Conservation (phyloP, 1,284 basidiomycete species). For the Austroboletus novae-zelandiae region DNA sequence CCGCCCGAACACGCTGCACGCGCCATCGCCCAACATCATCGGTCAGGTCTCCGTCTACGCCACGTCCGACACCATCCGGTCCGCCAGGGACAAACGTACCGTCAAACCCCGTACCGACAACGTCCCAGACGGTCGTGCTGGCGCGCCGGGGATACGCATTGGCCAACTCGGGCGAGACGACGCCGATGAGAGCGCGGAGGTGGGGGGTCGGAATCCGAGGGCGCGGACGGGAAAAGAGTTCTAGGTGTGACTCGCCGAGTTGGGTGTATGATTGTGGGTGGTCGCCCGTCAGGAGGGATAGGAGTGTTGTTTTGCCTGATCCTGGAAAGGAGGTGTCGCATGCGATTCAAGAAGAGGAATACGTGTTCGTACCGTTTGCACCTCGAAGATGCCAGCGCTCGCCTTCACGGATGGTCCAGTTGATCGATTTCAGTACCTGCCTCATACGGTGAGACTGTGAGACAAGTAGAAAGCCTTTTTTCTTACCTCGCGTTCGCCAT, state of each 20-base stretch:
- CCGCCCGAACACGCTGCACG: constrained; percentile 40
- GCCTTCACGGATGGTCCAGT: constrained; percentile 78
- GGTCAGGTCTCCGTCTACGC: constrained; percentile 30
- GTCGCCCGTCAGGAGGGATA: constrained; percentile 71
- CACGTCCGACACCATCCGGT: constrained; percentile 39
- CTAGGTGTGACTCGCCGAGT: no score
- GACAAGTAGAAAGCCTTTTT: constrained; percentile 6
- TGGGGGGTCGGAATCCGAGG: constrained; percentile 80
- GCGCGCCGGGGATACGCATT: constrained; percentile 21
- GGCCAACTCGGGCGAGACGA: no score
- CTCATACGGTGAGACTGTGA: not conserved
- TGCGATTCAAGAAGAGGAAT: constrained; percentile 36
- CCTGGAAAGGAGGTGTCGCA: no score
- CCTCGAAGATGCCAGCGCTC: constrained; percentile 89
- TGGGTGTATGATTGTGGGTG: constrained; percentile 93
- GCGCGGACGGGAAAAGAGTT: no score
- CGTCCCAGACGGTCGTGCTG: constrained; percentile 72
- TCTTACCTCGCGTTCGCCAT: constrained; percentile 59
- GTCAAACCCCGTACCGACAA: constrained; percentile 82
- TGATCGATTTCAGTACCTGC: constrained; percentile 71
- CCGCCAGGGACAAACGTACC: constrained; percentile 68
- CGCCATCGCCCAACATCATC: constrained; percentile 45
- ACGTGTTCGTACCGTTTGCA: constrained; percentile 61
- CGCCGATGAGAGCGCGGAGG: no score
- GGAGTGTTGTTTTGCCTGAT: no score